Conservation (phyloP, 1,284 basidiomycete genomes). For the Heliocybe sulcata region DNA sequence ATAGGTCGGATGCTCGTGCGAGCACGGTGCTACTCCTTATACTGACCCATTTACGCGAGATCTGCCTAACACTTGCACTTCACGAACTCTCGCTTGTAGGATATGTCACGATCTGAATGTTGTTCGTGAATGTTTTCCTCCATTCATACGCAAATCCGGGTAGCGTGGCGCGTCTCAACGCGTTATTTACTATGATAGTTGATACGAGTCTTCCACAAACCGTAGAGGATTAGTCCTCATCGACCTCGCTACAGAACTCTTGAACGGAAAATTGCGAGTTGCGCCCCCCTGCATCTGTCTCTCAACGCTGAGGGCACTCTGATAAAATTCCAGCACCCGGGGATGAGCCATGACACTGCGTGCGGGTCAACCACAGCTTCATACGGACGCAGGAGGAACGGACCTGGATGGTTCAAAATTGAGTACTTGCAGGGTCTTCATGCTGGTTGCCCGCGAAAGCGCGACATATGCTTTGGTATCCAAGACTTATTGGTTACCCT, state of each 20-base stretch:
- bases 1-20: slow-evolving; percentile 17
- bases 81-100: neutral
- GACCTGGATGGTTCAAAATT: slow-evolving; percentile 18
- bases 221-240: neutral
- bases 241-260: neutral
- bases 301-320: too few relatives aligned
- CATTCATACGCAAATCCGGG: too few relatives aligned
- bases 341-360: slow-evolving; percentile 2
- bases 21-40: neutral
- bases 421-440: slow-evolving; percentile 18
- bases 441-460: slow-evolving; percentile 19
- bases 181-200: too few relatives aligned
- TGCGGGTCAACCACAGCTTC: neutral
- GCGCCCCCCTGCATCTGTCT: too few relatives aligned
- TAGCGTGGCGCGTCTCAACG: too few relatives aligned
- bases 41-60: neutral
- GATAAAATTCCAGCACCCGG: neutral
- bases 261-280: neutral
- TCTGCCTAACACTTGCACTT: neutral
- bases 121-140: neutral
- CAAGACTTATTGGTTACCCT: too few relatives aligned
- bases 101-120: neutral
- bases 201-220: too few relatives aligned
- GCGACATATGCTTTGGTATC: slow-evolving; percentile 19
- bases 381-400: neutral